Conservation (phyloP, 2,329 filamentous ascomycete species). For the Colletotrichum sp. region DNA sequence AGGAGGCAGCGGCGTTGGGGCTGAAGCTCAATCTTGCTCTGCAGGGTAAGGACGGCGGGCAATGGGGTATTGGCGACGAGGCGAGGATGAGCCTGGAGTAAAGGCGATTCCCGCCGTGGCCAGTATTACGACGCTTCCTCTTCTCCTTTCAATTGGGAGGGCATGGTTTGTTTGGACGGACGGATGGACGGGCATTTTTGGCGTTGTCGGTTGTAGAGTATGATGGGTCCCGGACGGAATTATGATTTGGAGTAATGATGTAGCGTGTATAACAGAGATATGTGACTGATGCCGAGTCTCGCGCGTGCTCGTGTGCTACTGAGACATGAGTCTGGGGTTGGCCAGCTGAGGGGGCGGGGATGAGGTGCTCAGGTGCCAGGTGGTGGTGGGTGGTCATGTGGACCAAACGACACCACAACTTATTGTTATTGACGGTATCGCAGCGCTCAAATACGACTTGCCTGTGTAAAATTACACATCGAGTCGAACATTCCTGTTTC, state of each 20-base stretch:
- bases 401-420: neutral
- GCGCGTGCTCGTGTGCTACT: neutral
- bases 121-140: neutral
- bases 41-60: constrained; percentile 60
- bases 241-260: constrained; percentile 4
- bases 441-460: neutral
- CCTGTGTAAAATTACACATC: neutral
- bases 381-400: neutral
- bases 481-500: neutral
- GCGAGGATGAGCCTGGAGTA: constrained; percentile 82
- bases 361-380: neutral
- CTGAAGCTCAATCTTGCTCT: constrained; percentile 55
- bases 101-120: neutral
- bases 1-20: constrained; percentile 46
- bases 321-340: neutral
- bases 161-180: neutral
- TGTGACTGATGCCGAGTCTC: neutral
- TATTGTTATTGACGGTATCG: neutral
- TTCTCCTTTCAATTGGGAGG: neutral
- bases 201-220: constrained; percentile 15
- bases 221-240: neutral
- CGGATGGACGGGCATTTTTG: neutral
- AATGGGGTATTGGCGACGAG: constrained; percentile 85
- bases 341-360: neutral
- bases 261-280: neutral